Base-by-base conservation (phyloP, 2,329 filamentous ascomycete genomes). In the Aureobasidium mangrovei region DNA sequence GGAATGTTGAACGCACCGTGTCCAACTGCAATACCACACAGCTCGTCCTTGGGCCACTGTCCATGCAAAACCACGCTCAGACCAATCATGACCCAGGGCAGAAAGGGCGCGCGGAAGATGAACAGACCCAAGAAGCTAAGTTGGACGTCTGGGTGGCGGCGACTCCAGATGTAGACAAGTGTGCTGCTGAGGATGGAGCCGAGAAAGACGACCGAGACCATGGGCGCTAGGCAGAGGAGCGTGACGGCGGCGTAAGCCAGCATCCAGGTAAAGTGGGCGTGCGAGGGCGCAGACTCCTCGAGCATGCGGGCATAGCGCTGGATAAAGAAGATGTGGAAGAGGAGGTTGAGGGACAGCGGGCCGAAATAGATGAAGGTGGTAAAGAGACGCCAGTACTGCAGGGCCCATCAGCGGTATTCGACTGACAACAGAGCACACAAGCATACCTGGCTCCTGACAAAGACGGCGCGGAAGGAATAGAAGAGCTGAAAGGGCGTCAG, bases 311-410 rank as follows among this genome's bases (percentile, higher is more conserved):
- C 91, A 71, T 98, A 98, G 55, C 93, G 86, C 69, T 96, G 91
- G 56, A 96, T 84, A 74, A 98, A 98, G 79, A 96, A 98, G 69
- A 97, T 87, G 70, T 97, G 91, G 76, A 96, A 97, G 62, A 97
- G 79, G 39, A 98, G 83, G 69, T 97, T 93, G 66, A 98, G 82
- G 31, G 86, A 93, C 60, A 97, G 83, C 2, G 91, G 91, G 2
- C 93, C 93, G 67, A 97, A 97, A 75, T 97, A 98, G 65, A 97
- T 82, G 73, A 98, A 98, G 1, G 91, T 95, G 2, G 91, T 94
- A 39, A 95, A 66, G n/a, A 98, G 77, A 39, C 93, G 86, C 93
- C 93, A 98, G 71, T 95, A 97, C 89, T 96, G 60, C 61, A 47
- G 5, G 6, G 32, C 10, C 18, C 32, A 35, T 35, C 10, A 35